Base-by-base conservation (phyloP, 1,284 basidiomycete genomes). In the Cryptococcus neoformans region DNA sequence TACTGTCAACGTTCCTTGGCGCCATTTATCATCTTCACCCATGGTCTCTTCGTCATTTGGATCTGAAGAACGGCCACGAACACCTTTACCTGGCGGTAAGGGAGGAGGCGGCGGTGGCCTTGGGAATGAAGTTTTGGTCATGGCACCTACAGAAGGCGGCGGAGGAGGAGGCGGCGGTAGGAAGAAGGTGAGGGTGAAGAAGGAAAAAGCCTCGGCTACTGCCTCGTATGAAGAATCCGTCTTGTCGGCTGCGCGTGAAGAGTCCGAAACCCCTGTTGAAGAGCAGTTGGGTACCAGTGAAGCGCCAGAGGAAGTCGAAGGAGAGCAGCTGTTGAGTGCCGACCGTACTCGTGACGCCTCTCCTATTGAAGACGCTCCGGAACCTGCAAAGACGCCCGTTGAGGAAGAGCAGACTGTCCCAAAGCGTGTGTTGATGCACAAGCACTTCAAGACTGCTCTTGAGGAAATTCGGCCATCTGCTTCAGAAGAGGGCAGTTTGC, bases 381-480 rank as follows among this genome's bases (percentile, higher is more conserved):
- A 47, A 35, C 9, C 46, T 4, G 17, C 46, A 7, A 28, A 28
- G 28, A 3, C 28, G 3, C 16, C 16, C 8, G 4, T 21, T 28
- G 28, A 16, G 8, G 16, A 16, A 6, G 46, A 47, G 14, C 28
- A 45, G 40, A 48, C 28, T 16, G 11, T 16, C n/a, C 44, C 58
- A 10, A 41, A 51, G 17, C 42, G 65, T 21, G 54, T 63, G 0
- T 48, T 69, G 39, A 48, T 34, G 9, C 58, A 55, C 54, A 83
- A 81, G 58, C 88, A 95, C 70, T 94, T 95, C 70, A 80, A 80
- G 39, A 87, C 87, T 65, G 92, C 92, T 0, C 80, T 93, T 50
- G 85, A 83, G 65, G 90, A 94, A 74, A 92, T 94, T 63, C 87
- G 88, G 1, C 89, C 91, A 8, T 90, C 88, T 0, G 87, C 86